Percentiles rank a stretch among this genome's conserved stretches.
Conservation (phyloP, 2,329 filamentous ascomycete genomes). For the Diaporthe velutina region DNA sequence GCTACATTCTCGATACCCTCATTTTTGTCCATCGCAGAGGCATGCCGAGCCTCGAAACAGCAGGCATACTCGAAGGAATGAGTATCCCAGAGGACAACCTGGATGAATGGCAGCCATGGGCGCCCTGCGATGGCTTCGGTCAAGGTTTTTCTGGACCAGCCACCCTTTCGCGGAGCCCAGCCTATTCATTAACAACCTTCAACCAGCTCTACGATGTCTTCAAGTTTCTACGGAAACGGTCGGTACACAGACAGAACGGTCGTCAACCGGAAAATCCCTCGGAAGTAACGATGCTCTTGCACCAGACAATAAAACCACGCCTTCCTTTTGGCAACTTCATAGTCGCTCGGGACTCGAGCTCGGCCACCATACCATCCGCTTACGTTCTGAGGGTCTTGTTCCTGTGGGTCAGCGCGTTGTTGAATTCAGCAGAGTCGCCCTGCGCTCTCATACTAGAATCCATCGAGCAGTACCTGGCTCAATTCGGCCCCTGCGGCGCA, state of each 20-base stretch:
- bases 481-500: conserved; percentile 44
- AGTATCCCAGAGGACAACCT: conserved; percentile 73
- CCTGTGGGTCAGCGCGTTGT: conserved; percentile 44
- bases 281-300: conserved; percentile 38
- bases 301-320: conserved; percentile 41
- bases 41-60: conserved; percentile 61
- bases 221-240: conserved; percentile 48
- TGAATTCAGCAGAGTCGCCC: conserved; percentile 38
- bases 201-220: conserved; percentile 57
- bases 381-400: conserved; percentile 45
- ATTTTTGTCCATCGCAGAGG: conserved; percentile 65
- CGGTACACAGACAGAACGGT: conserved; percentile 33
- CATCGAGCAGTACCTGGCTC: conserved; percentile 42
- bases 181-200: conserved; percentile 56
- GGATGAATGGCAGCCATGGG: conserved; percentile 83
- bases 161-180: conserved; percentile 45
- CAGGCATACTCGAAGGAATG: conserved; percentile 58
- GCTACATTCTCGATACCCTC: conserved; percentile 73
- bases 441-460: conserved; percentile 42
- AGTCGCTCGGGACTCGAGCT: conserved; percentile 38
- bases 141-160: conserved; percentile 40
- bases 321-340: conserved; percentile 45
- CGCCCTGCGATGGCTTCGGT: conserved; percentile 60
- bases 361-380: conserved; percentile 44
- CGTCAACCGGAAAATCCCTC: conserved; percentile 25